Base-by-base conservation (phyloP, 1,284 basidiomycete genomes). In the Cutaneotrichosporon mucoides region DNA sequence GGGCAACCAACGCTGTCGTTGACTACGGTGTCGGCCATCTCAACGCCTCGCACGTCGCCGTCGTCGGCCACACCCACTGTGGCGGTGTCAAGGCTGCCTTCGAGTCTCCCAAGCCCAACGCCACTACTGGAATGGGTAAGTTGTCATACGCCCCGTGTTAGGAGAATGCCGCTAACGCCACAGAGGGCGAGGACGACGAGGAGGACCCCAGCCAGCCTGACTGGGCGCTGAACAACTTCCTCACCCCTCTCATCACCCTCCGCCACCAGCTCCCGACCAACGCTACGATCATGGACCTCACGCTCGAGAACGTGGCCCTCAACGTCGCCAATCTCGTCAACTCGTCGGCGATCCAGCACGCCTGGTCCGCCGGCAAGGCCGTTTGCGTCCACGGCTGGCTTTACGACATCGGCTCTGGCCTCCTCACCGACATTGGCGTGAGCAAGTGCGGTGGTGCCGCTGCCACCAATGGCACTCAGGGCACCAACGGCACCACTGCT, bases 381-480 rank as follows among this genome's bases (percentile, higher is more conserved):
- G 79, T 92, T 45, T 84, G 80, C 74, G 84, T 93, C 8, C 90
- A 94, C 69, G 91, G 91, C 4, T 91, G 88, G 88, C 53, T 93
- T 43, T 93, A 90, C 74, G 85, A 90, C 56, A 75, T 93, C 59
- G 83, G 81, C 54, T 83, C 81, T 9, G 92, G 91, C 8, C 79
- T 79, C 55, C 77, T 94, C 75, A 81, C 81, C 66, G 90, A 94
- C 69, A 79, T 94, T 58, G 81, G 81, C n/a, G 75, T 89, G 24
- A 56, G 38, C 53, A 40, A 44, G 43, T 54, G 57, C 50, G 46
- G 46, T 33, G 38, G 38, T 12, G 38, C 9, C 12, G 38, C 9
- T 40, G 38, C 8, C 38, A 40, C 8, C 38, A 44, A 55, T 36
- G 24, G 24, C 24, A 24, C 24, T 24, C 24, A 24, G 24, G 24